These are phyloP conservation scores for Tilletiopsis washingtonensis DNA, from an alignment of 1,284 basidiomycete species.

Conservation along the genomic window DNA sequence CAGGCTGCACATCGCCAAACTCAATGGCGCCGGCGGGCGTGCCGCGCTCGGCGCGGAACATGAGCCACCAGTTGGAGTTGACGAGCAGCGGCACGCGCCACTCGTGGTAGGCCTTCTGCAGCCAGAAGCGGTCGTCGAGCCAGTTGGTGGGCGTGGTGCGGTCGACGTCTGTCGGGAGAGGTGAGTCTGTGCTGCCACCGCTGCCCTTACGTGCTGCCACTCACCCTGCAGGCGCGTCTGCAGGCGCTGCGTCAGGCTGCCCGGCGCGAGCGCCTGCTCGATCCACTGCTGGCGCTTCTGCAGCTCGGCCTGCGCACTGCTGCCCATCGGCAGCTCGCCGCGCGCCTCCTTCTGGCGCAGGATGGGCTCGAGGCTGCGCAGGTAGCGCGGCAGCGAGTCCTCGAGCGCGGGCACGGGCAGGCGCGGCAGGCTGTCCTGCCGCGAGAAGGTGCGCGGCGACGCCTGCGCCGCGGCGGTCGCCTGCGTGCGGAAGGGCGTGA, in stretches of 20 bases:
- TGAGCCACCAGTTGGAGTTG: conserved; percentile 96
- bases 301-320: conserved; percentile 57
- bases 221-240: conserved; percentile 74
- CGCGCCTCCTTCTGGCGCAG: conserved; percentile 52
- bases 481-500: conserved; percentile 42
- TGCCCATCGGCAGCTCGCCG: conserved; percentile 54
- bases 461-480: conserved; percentile 28
- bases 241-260: conserved; percentile 62
- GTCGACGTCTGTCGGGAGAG: conserved; percentile 68
- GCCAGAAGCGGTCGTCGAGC: conserved; percentile 93
- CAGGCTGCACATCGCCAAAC: conserved; percentile 14
- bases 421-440: conserved; percentile 53
- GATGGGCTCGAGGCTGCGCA: conserved; percentile 73
- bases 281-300: conserved; percentile 61
- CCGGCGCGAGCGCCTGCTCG: conserved; percentile 59
- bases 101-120: conserved; percentile 79
- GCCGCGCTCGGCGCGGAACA: conserved; percentile 58
- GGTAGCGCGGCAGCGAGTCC: conserved; percentile 69
- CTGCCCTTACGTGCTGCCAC: conserved; percentile 35
- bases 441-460: conserved; percentile 50
- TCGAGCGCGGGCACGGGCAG: conserved; percentile 78
- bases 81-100: conserved; percentile 78
- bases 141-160: conserved; percentile 79
- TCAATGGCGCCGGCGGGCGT: conserved; percentile 46
- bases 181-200: too few species aligned